A percentile compares a stretch with the other conserved stretches of the same genome.
Evolutionary conservation across 176 grass and related monocot species (phyloP).

Genomic region (Elymus sibiricus): DNA sequence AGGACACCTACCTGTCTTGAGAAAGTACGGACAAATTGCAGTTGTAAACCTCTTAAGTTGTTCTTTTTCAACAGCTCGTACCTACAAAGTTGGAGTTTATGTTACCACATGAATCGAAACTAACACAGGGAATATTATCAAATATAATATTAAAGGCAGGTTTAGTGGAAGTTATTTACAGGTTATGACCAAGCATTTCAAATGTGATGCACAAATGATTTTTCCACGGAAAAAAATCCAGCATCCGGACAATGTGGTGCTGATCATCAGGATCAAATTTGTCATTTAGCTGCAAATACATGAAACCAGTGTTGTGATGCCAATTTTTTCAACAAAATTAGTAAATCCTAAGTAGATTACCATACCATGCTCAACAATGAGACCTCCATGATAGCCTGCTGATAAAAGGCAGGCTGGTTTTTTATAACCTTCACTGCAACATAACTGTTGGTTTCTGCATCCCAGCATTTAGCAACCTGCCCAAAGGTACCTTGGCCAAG

Average conservation of each 20-base stretch:
- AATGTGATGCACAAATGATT: constrained; percentile 96
- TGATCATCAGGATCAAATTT: constrained; percentile 95
- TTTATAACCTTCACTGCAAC: constrained; percentile 98
- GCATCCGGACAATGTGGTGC: constrained; percentile 91
- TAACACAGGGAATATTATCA: not conserved
- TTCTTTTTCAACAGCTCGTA: constrained; percentile 92
- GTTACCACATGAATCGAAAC: constrained; percentile 7
- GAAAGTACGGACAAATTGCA: constrained; percentile 87
- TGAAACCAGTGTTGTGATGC: constrained; percentile 14
- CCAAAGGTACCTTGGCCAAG: constrained; percentile 99
- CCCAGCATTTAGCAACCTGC: constrained; percentile 96
- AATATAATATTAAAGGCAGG: constrained; percentile 14
- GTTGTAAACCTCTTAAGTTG: constrained; percentile 77
- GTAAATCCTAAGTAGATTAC: not conserved
- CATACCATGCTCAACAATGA: constrained; percentile 82
- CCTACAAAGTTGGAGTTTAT: constrained; percentile 43
- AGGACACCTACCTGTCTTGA: constrained; percentile 75
- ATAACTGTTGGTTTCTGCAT: constrained; percentile 65
- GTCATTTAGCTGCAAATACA: constrained; percentile 73
- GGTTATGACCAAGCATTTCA: constrained; percentile 96
- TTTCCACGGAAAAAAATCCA: constrained; percentile 90
- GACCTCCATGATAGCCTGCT: constrained; percentile 86
- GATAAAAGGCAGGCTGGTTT: constrained; percentile 96
- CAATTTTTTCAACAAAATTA: not conserved
- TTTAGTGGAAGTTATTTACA: constrained; percentile 55